Evolutionary conservation across 139 green algal genomes (phyloP).

Genomic region (Dunaliella primolecta): DNA sequence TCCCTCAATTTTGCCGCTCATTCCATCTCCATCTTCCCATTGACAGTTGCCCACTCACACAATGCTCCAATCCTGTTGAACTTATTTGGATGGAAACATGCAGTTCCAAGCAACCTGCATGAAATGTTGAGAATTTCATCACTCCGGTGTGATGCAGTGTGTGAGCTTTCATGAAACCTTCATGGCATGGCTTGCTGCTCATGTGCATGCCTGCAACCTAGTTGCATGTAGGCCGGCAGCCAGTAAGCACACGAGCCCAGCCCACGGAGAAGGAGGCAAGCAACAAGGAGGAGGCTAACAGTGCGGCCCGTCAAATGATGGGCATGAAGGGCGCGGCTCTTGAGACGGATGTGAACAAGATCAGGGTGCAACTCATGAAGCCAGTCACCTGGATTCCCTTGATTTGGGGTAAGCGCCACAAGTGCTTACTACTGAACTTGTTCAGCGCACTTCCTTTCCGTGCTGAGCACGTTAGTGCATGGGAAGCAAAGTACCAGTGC

Average conservation of each 20-base stretch:
- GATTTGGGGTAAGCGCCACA: constrained; percentile 82
- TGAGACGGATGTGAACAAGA: constrained; percentile 93
- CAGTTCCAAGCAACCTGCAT: no score
- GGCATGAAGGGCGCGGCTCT: constrained; percentile 81
- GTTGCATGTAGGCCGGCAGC: background rate
- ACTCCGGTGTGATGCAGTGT: no score
- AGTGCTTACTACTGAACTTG: background rate
- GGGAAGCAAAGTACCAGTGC: no score
- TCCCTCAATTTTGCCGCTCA: no score
- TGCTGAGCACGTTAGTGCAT: background rate
- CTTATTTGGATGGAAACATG: no score
- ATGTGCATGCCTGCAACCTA: no score
- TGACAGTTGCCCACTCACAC: no score
- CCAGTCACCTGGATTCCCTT: constrained; percentile 98
- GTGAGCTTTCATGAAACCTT: no score
- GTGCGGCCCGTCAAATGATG: constrained; percentile 70
- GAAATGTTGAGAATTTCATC: no score
- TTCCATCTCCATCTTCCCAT: no score
- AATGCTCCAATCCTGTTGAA: no score
- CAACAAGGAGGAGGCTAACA: constrained; percentile 43
- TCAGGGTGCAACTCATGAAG: constrained; percentile 97
- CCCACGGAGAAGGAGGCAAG: constrained; percentile 28
- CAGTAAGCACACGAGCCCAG: background rate
- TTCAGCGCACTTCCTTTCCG: background rate
- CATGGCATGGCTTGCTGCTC: no score